phyloP scores from a whole-genome alignment of 2,329 filamentous ascomycete species.

The Alternaria arbusti region DNA sequence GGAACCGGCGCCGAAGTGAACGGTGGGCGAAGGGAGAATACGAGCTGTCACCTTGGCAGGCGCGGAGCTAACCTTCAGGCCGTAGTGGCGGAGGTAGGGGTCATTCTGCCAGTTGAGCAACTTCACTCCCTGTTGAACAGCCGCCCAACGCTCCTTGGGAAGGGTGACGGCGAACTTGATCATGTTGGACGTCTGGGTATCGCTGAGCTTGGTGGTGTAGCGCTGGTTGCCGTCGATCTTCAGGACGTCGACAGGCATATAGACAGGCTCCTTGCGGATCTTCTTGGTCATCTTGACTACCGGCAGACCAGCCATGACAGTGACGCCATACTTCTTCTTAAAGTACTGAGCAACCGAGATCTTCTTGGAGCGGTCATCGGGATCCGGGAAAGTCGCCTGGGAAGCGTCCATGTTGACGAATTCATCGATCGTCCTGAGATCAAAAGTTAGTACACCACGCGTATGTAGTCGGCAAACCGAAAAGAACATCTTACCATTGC shows the following conservation, averaged over 20 bases:
- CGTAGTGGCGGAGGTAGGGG: slow-evolving; percentile 73
- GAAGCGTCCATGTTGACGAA: slow-evolving; percentile 54
- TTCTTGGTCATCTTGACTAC: slow-evolving; percentile 65
- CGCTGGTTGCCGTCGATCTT: slow-evolving; percentile 62
- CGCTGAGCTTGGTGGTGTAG: slow-evolving; percentile 64
- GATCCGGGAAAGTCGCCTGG: slow-evolving; percentile 59
- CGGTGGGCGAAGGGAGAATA: slow-evolving; percentile 72
- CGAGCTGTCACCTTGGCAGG: slow-evolving; percentile 72
- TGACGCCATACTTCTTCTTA: slow-evolving; percentile 58
- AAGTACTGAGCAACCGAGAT: slow-evolving; percentile 66
- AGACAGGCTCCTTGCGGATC: slow-evolving; percentile 47
- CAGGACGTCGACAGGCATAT: slow-evolving; percentile 64
- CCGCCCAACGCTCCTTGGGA: slow-evolving; percentile 69
- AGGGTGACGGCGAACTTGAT: slow-evolving; percentile 90
- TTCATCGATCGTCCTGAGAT: slow-evolving; percentile 53
- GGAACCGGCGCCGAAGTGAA: slow-evolving; percentile 64
- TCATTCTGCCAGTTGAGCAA: slow-evolving; percentile 74
- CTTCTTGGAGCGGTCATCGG: slow-evolving; percentile 64
- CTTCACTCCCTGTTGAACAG: slow-evolving; percentile 72
- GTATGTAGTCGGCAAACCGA: neutral
- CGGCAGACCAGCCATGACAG: slow-evolving; percentile 58
- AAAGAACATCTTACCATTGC: slow-evolving; percentile 43
- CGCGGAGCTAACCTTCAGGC: slow-evolving; percentile 68
- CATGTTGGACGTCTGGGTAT: slow-evolving; percentile 78
- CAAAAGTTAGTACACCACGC: neutral